Conservation (phyloP, 176 grass and related monocot species). For the Ananas comosus region DNA sequence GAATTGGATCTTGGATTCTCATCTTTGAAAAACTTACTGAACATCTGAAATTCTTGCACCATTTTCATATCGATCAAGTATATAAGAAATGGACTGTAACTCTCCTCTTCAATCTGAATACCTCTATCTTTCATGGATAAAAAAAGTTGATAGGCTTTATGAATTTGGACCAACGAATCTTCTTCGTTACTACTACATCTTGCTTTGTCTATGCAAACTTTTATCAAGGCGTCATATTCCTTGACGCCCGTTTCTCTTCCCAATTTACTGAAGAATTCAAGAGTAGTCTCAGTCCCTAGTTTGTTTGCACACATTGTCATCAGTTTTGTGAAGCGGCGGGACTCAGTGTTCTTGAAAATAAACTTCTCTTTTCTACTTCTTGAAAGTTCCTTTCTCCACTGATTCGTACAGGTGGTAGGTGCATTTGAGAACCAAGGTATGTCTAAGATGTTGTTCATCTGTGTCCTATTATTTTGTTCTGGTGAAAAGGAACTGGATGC, state of each 20-base stretch:
- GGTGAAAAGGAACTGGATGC: not conserved
- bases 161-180: conserved; percentile 45
- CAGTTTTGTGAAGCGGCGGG: conserved; percentile 46
- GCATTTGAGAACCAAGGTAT: conserved; percentile 33
- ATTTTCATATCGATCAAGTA: conserved; percentile 64
- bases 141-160: conserved; percentile 43
- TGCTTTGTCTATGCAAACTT: conserved; percentile 42
- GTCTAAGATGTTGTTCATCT: conserved; percentile 41
- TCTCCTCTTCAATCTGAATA: conserved; percentile 47
- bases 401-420: not conserved
- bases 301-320: conserved; percentile 54
- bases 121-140: conserved; percentile 56
- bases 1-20: conserved; percentile 34
- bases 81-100: conserved; percentile 57
- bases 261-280: conserved; percentile 62
- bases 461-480: conserved; percentile 14
- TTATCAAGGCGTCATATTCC: conserved; percentile 67
- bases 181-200: conserved; percentile 42
- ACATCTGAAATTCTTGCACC: conserved; percentile 56
- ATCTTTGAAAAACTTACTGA: conserved; percentile 61
- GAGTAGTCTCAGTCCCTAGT: conserved; percentile 42
- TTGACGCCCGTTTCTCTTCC: conserved; percentile 61
- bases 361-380: conserved; percentile 70
- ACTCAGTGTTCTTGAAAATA: conserved; percentile 71
- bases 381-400: conserved; percentile 31